These are phyloP conservation scores for Carex kokanica DNA, from an alignment of 176 grass and related monocot genomes.

Conservation along the genomic window DNA sequence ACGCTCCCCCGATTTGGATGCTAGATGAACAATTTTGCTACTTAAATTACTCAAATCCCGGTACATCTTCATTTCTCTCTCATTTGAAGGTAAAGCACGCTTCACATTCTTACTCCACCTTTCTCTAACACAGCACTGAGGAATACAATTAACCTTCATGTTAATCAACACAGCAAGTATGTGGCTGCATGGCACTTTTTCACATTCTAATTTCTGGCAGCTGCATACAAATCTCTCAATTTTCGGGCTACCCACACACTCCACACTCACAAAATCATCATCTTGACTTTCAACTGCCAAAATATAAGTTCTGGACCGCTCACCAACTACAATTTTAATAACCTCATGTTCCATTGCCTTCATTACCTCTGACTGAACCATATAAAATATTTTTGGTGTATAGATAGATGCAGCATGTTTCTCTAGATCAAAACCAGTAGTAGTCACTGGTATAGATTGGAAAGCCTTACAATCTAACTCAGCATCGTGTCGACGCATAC, in stretches of 20 bases:
- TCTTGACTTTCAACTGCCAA: not conserved
- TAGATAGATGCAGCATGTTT: conserved; percentile 17
- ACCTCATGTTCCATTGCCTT: conserved; percentile 4
- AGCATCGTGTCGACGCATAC: conserved; percentile 14
- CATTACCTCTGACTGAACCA: not conserved
- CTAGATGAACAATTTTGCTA: not conserved
- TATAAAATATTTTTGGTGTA: conserved; percentile 18
- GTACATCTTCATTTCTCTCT: conserved; percentile 5
- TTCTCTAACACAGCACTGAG: conserved; percentile 18
- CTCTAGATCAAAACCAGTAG: not conserved
- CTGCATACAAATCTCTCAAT: conserved; percentile 12
- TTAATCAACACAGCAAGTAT: conserved; percentile 8
- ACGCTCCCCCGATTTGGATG: not conserved
- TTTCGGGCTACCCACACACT: not conserved
- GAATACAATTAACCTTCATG: conserved; percentile 17
- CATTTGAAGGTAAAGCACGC: not conserved
- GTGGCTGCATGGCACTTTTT: not conserved
- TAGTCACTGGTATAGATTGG: not conserved
- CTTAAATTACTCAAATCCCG: conserved; percentile 1
- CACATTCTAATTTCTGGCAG: conserved; percentile 16
- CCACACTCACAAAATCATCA: not conserved
- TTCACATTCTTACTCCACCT: conserved; percentile 5
- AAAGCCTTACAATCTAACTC: conserved; percentile 10
- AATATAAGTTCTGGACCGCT: not conserved
- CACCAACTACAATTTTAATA: not conserved